These are phyloP conservation scores for Prunus davidiana DNA, from an alignment of 306 rosid genomes.

Conservation along the genomic window DNA sequence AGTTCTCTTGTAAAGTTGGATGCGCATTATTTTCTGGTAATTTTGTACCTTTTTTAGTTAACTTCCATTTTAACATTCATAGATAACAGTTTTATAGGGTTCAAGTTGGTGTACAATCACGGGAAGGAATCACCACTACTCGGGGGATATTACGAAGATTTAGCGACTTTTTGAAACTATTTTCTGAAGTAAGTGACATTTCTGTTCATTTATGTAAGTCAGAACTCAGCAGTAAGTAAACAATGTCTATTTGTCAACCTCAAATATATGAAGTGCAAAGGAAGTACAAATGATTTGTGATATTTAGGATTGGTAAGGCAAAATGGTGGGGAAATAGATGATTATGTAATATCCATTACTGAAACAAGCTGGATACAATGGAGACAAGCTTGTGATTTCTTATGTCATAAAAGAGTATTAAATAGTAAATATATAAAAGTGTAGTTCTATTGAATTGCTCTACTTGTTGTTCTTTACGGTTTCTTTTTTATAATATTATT, in stretches of 20 bases:
- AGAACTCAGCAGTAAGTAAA: background rate
- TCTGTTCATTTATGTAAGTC: background rate
- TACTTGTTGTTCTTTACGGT: too few relatives aligned
- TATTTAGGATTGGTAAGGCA: background rate
- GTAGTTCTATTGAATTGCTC: background rate
- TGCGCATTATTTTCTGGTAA: background rate
- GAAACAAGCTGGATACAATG: background rate
- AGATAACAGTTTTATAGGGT: constrained; percentile 72
- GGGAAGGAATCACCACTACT: constrained; percentile 65
- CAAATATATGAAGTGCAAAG: background rate
- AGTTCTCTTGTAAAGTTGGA: background rate
- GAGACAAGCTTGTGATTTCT: background rate
- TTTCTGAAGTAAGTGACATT: constrained; percentile 53
- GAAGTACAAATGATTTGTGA: background rate
- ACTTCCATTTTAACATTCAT: constrained; percentile 26
- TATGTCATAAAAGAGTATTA: background rate
- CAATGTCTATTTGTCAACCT: too few relatives aligned
- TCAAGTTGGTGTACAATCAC: constrained; percentile 85
- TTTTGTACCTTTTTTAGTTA: background rate
- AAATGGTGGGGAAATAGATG: background rate
- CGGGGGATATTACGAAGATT: constrained; percentile 72
- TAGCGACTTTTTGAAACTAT: constrained; percentile 66
- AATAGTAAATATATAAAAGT: background rate
- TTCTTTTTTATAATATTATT: too few relatives aligned
- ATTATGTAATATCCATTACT: background rate